Evolutionary conservation across 176 grass and related monocot genomes (phyloP), one percentile per base, ranked within the genome.

Genomic region (Alloteropsis semialata): DNA sequence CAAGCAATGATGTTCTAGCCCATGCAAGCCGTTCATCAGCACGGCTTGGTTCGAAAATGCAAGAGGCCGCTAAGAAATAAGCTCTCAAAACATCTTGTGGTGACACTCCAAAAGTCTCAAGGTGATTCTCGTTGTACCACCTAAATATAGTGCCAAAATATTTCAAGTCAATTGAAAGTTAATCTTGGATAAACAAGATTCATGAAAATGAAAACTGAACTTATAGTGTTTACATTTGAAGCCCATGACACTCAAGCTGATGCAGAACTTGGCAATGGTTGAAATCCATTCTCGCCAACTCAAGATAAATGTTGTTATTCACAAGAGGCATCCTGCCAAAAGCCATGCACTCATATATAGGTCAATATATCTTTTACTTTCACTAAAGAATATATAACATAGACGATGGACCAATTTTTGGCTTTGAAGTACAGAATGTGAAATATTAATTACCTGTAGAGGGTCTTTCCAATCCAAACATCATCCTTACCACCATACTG

Each of bases 381-480:
- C 19, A 36, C 7, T 67, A 61, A 34, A 41, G 5, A 53, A 57
- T 64, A 81, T 22, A 19, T 36, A 69, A 2, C 45, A 38, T 37
- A 34, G 0, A 19, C 8, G 8, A 36, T n/a, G 0, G 39, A 72
- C 21, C 7, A 41, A 19, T 68, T 18, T 71, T 89, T 68, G 25
- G 62, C 51, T 34, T 22, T 44, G 8, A 58, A 78, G 43, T 71
- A 10, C 0, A 45, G 4, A 27, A 6, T 33, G 8, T 32, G 15
- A 18, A 17, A 75, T 14, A 10, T 63, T 86, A 98, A n/a, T n/a
- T n/a, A n/a, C 96, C 89, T 90, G 65, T 99, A 99, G 59, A 99
- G 87, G 3, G 96, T 96, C 72, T 99, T 99, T 36, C 96, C 96
- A 27, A 99, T 96, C 96, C 96, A 99, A 0, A 96, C 54, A 72